Base-by-base conservation (phyloP, 1,139 yeast genomes). In the Suhomyces maxii region DNA sequence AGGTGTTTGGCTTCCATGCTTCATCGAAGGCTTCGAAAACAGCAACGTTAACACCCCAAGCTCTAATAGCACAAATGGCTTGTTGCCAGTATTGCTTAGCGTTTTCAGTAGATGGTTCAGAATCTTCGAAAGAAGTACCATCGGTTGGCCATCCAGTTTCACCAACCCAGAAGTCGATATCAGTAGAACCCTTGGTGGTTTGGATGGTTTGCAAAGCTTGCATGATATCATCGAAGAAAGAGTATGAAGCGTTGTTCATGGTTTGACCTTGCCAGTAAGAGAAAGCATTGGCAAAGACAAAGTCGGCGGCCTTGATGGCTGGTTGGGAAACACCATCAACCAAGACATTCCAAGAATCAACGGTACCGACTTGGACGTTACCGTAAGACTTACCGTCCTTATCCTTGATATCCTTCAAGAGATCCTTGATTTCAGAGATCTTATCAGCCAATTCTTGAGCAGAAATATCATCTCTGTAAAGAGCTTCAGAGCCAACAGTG, bases 251-350 rank as follows among this genome's bases (percentile, higher is more conserved):
- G 65, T 89, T 89, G 49, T 70, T 64, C 77, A 78, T 79, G 58
- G 91, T 80, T 75, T 89, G 97, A 38, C 97, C 97, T 76, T 93
- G 97, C 98, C 98, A 93, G 85, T 89, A 91, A 14, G 97, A 86
- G 79, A 91, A 93, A 45, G 97, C 97, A 67, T 93, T 91, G 61
- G 96, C 95, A 67, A 84, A 86, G 53, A 90, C 82, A 59, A 89
- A 74, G 69, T 91, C 97, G 42, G 95, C 77, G 40, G 89, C 93
- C 65, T 81, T 59, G 63, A 93, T 84, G 45, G 86, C 96, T 32
- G 85, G 80, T 46, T 71, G 61, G 55, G 84, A 76, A 56, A 75
- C 80, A 59, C 87, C 95, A 60, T 89, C 95, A 57, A 89, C 96
- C 56, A 89, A 69, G 52, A 87, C 79, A 69, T 91, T 89, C 98